These are phyloP conservation scores for Chamaenerion angustifolium DNA, from an alignment of 345 rosid species.

Conservation along the genomic window DNA sequence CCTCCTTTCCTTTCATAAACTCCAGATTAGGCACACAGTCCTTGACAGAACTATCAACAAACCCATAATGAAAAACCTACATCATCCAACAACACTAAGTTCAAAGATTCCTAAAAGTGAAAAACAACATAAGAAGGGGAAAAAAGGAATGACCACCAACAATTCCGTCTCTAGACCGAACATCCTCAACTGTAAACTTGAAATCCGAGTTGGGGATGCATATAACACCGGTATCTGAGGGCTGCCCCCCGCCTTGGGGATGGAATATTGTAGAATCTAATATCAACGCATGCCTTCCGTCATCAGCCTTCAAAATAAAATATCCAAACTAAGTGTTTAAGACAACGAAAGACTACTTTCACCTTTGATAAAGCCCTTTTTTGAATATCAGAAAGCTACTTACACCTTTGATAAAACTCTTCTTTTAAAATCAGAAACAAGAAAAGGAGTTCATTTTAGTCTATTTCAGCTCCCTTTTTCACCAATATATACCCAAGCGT, in stretches of 20 bases:
- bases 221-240: slow-evolving; percentile 58
- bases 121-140: background rate
- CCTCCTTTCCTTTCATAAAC: slow-evolving; percentile 31
- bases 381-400: background rate
- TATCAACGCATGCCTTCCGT: slow-evolving; percentile 43
- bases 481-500: no score
- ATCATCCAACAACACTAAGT: background rate
- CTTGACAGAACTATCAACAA: slow-evolving; percentile 20
- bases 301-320: slow-evolving; percentile 31
- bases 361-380: background rate
- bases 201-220: slow-evolving; percentile 12
- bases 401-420: background rate
- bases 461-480: no score
- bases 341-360: no score
- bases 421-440: background rate
- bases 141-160: slow-evolving; percentile 12
- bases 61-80: slow-evolving; percentile 78
- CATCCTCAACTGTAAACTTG: slow-evolving; percentile 60
- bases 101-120: background rate
- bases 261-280: slow-evolving; percentile 74
- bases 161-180: slow-evolving; percentile 63
- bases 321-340: background rate
- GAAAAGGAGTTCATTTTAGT: no score
- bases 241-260: slow-evolving; percentile 97
- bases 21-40: slow-evolving; percentile 16